Conservation (phyloP, 208 protist genomes). For the Leishmania gerbilli region DNA sequence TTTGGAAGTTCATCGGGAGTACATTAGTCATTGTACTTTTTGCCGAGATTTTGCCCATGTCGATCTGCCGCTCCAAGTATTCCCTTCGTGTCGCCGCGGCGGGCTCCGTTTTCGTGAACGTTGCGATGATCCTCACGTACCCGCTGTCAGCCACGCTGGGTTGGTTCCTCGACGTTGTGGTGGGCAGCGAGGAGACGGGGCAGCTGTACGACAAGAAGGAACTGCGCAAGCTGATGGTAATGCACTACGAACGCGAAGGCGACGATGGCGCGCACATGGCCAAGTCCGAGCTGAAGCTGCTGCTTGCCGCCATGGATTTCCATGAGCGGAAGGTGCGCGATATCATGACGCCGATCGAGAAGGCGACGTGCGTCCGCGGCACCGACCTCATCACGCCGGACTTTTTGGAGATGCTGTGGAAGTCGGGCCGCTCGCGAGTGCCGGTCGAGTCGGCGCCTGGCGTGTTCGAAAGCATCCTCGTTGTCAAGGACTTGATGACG, state of each 20-base stretch:
- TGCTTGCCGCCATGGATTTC: slow-evolving; percentile 90
- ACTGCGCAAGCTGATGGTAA: slow-evolving; percentile 84
- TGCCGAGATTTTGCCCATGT: slow-evolving; percentile 88
- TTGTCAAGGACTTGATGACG: slow-evolving; percentile 82
- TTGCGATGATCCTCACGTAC: slow-evolving; percentile 83
- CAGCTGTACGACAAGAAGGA: slow-evolving; percentile 90
- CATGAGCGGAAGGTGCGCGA: slow-evolving; percentile 79
- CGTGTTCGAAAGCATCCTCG: slow-evolving; percentile 62
- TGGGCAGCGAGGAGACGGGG: slow-evolving; percentile 69
- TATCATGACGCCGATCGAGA: slow-evolving; percentile 84
- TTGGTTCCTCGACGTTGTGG: slow-evolving; percentile 73
- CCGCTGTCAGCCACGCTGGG: slow-evolving; percentile 77
- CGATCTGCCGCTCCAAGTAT: slow-evolving; percentile 89
- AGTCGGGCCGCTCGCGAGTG: slow-evolving; percentile 81
- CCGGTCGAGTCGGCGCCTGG: slow-evolving; percentile 56
- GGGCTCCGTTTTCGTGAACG: slow-evolving; percentile 69
- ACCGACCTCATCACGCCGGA: slow-evolving; percentile 73
- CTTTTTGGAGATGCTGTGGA: slow-evolving; percentile 81
- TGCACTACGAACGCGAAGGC: slow-evolving; percentile 80
- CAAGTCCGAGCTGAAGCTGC: slow-evolving; percentile 78
- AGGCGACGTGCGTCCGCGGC: slow-evolving; percentile 51
- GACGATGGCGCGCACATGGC: slow-evolving; percentile 44
- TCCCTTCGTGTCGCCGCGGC: slow-evolving; percentile 80
- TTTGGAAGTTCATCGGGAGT: slow-evolving; percentile 74
- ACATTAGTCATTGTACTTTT: slow-evolving; percentile 86